phyloP scores from a whole-genome alignment of 495 filamentous ascomycete species.

The Penicillium steckii region DNA sequence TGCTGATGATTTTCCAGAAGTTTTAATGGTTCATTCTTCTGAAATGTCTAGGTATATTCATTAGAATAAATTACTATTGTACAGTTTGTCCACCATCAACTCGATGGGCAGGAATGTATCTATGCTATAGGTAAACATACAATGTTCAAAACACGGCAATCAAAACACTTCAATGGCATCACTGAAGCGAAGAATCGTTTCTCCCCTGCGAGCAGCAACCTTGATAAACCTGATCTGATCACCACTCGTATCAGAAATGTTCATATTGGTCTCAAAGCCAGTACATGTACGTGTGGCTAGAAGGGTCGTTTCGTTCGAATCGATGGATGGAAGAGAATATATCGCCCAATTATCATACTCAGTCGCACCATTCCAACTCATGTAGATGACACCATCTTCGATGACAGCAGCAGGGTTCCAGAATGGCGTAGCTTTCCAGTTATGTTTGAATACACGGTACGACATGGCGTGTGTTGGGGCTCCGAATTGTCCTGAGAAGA shows the following conservation, averaged over 20 bases:
- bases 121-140: no score
- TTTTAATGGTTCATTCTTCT: no score
- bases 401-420: constrained; percentile 14
- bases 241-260: constrained; percentile 7
- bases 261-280: constrained; percentile 28
- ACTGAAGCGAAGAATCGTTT: constrained; percentile 21
- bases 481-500: constrained; percentile 14
- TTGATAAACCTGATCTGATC: constrained; percentile 26
- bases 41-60: no score
- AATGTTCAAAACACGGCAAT: no score
- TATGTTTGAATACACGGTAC: constrained; percentile 18
- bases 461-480: constrained; percentile 4
- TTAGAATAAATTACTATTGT: neutral
- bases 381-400: constrained; percentile 16
- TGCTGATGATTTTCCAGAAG: no score
- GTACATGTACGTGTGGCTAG: constrained; percentile 17
- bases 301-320: constrained; percentile 17
- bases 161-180: constrained; percentile 7
- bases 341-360: constrained; percentile 37
- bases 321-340: constrained; percentile 21
- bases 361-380: constrained; percentile 39
- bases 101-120: neutral
- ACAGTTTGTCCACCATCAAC: neutral
- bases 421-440: constrained; percentile 16
- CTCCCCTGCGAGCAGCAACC: constrained; percentile 29